A percentile compares a stretch with the other conserved stretches of the same genome.
Conservation (phyloP, 2,329 filamentous ascomycete genomes). For the Beauveria medogensis region DNA sequence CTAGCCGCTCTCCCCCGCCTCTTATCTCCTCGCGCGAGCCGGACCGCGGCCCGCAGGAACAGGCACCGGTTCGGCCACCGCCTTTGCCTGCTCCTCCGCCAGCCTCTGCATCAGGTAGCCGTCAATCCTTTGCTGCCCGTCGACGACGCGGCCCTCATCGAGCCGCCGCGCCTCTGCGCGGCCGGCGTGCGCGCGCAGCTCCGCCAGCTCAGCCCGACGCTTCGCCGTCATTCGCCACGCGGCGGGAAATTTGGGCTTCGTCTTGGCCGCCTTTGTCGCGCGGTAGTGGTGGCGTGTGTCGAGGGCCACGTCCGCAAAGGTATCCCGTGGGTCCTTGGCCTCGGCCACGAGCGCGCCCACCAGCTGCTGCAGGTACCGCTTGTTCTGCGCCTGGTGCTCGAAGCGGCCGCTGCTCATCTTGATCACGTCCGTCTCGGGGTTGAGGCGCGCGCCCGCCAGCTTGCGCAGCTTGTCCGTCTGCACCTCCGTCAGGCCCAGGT, state of each 20-base stretch:
- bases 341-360: slow-evolving; percentile 65
- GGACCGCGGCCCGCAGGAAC: background rate
- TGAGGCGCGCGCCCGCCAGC: slow-evolving; percentile 76
- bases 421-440: slow-evolving; percentile 71
- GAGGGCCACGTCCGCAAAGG: slow-evolving; percentile 81
- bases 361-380: slow-evolving; percentile 80
- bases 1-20: too few species aligned
- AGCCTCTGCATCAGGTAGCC: slow-evolving; percentile 24
- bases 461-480: slow-evolving; percentile 81
- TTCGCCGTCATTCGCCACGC: slow-evolving; percentile 73
- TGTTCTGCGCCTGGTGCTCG: slow-evolving; percentile 88
- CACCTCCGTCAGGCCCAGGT: slow-evolving; percentile 59
- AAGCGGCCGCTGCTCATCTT: slow-evolving; percentile 90
- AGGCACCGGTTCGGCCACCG: slow-evolving; percentile 12
- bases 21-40: slow-evolving; percentile 2
- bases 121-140: slow-evolving; percentile 45
- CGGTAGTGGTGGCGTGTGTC: slow-evolving; percentile 76
- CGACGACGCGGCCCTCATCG: slow-evolving; percentile 48
- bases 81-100: slow-evolving; percentile 26
- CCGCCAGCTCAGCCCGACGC: slow-evolving; percentile 57
- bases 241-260: slow-evolving; percentile 69
- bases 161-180: slow-evolving; percentile 46
- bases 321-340: slow-evolving; percentile 71
- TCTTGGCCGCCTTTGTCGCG: slow-evolving; percentile 33
- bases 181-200: slow-evolving; percentile 43